phyloP scores from a whole-genome alignment of 2,329 filamentous ascomycete genomes.

The Tolypocladium album region DNA sequence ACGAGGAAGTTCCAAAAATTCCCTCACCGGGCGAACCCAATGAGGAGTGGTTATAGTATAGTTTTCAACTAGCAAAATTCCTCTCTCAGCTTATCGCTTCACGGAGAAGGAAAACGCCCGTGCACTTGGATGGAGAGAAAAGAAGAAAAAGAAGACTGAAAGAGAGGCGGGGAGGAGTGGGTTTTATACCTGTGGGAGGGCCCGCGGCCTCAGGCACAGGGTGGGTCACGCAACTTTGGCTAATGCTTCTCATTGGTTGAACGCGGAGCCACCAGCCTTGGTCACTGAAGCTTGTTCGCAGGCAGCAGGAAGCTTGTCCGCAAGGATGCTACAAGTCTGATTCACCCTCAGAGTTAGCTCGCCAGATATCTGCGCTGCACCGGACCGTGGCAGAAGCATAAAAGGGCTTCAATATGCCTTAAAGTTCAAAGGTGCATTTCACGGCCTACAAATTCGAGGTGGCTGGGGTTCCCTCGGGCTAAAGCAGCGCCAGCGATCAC shows the following conservation, averaged over 20 bases:
- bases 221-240: not conserved
- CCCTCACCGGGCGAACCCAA: slow-evolving; percentile 55
- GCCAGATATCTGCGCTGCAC: not conserved
- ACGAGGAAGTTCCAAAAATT: slow-evolving; percentile 56
- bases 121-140: slow-evolving; percentile 49
- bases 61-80: slow-evolving; percentile 87
- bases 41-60: slow-evolving; percentile 61
- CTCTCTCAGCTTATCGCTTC: slow-evolving; percentile 64
- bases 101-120: slow-evolving; percentile 51
- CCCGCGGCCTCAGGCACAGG: slow-evolving; percentile 1
- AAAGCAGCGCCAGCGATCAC: not conserved
- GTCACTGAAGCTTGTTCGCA: not conserved
- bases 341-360: too few relatives aligned
- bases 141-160: slow-evolving; percentile 27
- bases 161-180: slow-evolving; percentile 7
- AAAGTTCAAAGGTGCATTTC: not conserved
- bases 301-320: not conserved
- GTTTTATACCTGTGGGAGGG: slow-evolving; percentile 20
- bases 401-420: too few relatives aligned
- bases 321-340: too few relatives aligned
- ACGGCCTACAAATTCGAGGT: not conserved
- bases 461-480: not conserved
- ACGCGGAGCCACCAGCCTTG: not conserved
- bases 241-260: not conserved
- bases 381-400: not conserved